These are phyloP conservation scores for Hyparrhenia diplandra DNA, from an alignment of 176 grass and related monocot genomes.

Conservation along the genomic window DNA sequence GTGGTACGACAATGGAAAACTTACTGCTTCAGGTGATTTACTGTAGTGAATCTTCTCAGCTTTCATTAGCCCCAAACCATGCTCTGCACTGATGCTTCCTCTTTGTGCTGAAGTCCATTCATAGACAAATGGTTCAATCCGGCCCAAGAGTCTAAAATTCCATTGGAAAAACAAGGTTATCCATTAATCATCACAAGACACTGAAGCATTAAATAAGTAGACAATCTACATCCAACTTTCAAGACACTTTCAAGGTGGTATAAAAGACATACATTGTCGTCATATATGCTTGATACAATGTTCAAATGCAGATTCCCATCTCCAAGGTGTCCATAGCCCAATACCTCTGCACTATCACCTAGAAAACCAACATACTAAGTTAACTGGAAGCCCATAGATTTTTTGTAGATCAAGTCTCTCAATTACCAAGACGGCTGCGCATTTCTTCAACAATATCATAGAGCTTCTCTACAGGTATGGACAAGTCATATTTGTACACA, in stretches of 20 bases:
- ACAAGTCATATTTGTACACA: constrained; percentile 95
- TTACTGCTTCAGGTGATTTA: constrained; percentile 83
- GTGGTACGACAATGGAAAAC: neutral
- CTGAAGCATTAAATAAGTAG: constrained; percentile 16
- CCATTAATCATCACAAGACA: neutral
- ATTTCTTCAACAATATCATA: constrained; percentile 96
- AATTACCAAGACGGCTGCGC: constrained; percentile 69
- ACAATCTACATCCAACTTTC: neutral
- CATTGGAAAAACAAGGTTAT: constrained; percentile 24
- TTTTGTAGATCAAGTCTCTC: neutral
- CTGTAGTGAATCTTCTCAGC: constrained; percentile 96
- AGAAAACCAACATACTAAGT: constrained; percentile 27
- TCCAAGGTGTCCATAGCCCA: constrained; percentile 93
- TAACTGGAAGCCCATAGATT: neutral
- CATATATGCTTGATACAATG: constrained; percentile 67
- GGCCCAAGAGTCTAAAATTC: constrained; percentile 56
- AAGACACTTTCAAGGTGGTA: neutral
- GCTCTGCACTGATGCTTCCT: constrained; percentile 96
- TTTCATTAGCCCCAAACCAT: constrained; percentile 94
- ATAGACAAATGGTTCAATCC: constrained; percentile 92
- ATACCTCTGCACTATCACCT: constrained; percentile 64
- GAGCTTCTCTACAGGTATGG: constrained; percentile 70
- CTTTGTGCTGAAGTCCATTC: constrained; percentile 89
- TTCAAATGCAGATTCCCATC: constrained; percentile 96
- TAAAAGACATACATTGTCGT: constrained; percentile 53